phyloP scores from a whole-genome alignment of 371 early-diverging fungal species.

The Lichtheimia corymbifera region DNA sequence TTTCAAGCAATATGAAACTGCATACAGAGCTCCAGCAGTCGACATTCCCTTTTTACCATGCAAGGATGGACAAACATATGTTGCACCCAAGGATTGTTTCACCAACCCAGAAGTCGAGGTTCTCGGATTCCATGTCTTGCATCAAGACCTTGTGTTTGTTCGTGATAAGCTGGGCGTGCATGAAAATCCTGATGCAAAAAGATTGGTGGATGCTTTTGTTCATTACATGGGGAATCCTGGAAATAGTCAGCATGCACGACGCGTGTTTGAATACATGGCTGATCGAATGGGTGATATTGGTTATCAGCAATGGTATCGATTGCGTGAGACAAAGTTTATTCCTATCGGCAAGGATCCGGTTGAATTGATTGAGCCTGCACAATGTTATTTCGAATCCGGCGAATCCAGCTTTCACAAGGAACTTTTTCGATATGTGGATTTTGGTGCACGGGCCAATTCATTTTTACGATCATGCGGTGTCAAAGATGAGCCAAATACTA shows the following conservation, averaged over 20 bases:
- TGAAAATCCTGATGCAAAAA: slow-evolving; percentile 58
- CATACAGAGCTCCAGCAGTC: slow-evolving; percentile 48
- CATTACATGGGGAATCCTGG: slow-evolving; percentile 29
- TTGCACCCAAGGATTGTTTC: slow-evolving; percentile 63
- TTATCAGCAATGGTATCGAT: slow-evolving; percentile 52
- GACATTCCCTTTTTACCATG: slow-evolving; percentile 70
- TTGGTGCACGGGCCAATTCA: slow-evolving; percentile 70
- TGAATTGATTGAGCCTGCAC: slow-evolving; percentile 44
- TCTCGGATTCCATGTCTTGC: slow-evolving; percentile 70
- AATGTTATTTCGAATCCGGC: slow-evolving; percentile 67
- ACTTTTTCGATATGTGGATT: slow-evolving; percentile 73
- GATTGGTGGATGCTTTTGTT: slow-evolving; percentile 49
- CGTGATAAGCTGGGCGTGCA: slow-evolving; percentile 72
- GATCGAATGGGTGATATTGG: slow-evolving; percentile 62
- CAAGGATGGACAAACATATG: slow-evolving; percentile 36
- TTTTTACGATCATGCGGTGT: slow-evolving; percentile 88
- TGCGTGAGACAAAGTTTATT: slow-evolving; percentile 61
- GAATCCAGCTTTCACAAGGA: slow-evolving; percentile 50
- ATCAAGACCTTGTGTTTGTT: slow-evolving; percentile 51
- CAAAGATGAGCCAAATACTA: slow-evolving; percentile 79
- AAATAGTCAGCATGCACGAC: slow-evolving; percentile 47
- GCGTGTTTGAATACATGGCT: slow-evolving; percentile 72
- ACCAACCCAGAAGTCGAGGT: slow-evolving; percentile 62
- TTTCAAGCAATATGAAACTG: slow-evolving; percentile 51
- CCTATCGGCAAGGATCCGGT: slow-evolving; percentile 49